Evolutionary conservation across 2,329 filamentous ascomycete species (phyloP).

Genomic region (Fusarium gaditjirri): DNA sequence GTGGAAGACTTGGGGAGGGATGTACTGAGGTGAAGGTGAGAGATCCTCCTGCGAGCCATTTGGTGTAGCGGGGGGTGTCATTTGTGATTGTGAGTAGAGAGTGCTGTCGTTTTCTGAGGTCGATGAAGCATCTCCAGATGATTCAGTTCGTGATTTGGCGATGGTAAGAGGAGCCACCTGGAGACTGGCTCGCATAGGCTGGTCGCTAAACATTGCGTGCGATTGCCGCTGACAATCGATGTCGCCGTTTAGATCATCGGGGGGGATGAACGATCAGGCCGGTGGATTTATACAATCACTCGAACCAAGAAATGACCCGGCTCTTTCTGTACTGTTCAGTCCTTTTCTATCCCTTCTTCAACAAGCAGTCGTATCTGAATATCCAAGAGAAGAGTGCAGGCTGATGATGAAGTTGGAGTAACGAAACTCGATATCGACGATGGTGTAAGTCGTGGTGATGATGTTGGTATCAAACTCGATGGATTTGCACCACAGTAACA

Average conservation of each 20-base stretch:
- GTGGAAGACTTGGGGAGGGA: slow-evolving; percentile 78
- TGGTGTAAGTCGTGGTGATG: slow-evolving; percentile 35
- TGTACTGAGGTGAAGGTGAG: slow-evolving; percentile 48
- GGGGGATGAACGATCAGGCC: slow-evolving; percentile 33
- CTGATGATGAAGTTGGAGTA: slow-evolving; percentile 1
- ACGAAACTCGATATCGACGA: slow-evolving; percentile 8
- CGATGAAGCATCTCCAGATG: slow-evolving; percentile 46
- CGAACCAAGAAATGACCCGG: slow-evolving; percentile 29
- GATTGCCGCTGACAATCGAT: slow-evolving; percentile 44
- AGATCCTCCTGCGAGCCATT: slow-evolving; percentile 73
- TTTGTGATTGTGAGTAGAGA: slow-evolving; percentile 66
- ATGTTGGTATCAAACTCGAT: slow-evolving; percentile 9
- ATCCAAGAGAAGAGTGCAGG: slow-evolving; percentile 37
- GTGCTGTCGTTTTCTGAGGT: slow-evolving; percentile 50
- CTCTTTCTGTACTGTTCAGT: slow-evolving; percentile 7
- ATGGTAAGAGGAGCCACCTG: slow-evolving; percentile 70
- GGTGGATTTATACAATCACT: slow-evolving; percentile 39
- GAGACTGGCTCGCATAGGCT: slow-evolving; percentile 65
- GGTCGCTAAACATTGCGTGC: slow-evolving; percentile 54
- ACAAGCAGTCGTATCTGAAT: slow-evolving; percentile 6
- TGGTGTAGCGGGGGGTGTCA: slow-evolving; percentile 82
- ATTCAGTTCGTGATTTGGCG: slow-evolving; percentile 53
- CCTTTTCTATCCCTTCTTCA: slow-evolving; percentile 7
- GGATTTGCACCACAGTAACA: slow-evolving; percentile 24
- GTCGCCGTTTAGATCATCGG: slow-evolving; percentile 46